These are phyloP conservation scores for Podaxis rugospora DNA, from an alignment of 768 basidiomycete species.

Conservation along the genomic window DNA sequence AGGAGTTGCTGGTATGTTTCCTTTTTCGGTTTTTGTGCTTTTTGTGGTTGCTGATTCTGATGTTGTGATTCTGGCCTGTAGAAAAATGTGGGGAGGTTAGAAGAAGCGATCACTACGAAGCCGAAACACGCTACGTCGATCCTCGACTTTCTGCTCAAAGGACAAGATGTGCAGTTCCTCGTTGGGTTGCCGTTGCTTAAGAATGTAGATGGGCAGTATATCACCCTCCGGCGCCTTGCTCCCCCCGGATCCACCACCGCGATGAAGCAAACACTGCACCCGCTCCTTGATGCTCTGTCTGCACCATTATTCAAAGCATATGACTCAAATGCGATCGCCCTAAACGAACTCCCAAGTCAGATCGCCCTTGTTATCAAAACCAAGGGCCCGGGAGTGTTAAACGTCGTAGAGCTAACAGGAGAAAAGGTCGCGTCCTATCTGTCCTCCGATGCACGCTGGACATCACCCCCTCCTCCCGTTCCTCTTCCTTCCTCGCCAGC, in stretches of 20 bases:
- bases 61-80: background rate
- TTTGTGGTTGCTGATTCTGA: background rate
- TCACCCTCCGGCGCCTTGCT: slow-evolving; percentile 19
- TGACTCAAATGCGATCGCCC: slow-evolving; percentile 22
- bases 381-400: slow-evolving; percentile 23
- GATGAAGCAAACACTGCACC: slow-evolving; percentile 12
- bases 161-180: slow-evolving; percentile 26
- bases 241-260: background rate
- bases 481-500: background rate
- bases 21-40: background rate
- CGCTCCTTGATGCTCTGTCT: slow-evolving; percentile 21
- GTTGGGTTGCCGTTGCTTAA: slow-evolving; percentile 36
- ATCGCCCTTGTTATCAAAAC: slow-evolving; percentile 19
- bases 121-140: slow-evolving; percentile 11
- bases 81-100: background rate
- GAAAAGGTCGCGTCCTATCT: slow-evolving; percentile 27
- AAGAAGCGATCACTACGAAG: background rate
- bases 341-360: slow-evolving; percentile 22
- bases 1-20: background rate
- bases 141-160: slow-evolving; percentile 31
- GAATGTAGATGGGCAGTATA: slow-evolving; percentile 18
- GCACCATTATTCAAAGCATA: background rate
- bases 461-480: background rate
- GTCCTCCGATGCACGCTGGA: background rate
- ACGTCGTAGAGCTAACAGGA: slow-evolving; percentile 25